A percentile compares a stretch with the other conserved stretches of the same genome.
These are phyloP conservation scores for Aspergillus neotritici DNA, from an alignment of 2,329 filamentous ascomycete genomes.

Conservation along the genomic window DNA sequence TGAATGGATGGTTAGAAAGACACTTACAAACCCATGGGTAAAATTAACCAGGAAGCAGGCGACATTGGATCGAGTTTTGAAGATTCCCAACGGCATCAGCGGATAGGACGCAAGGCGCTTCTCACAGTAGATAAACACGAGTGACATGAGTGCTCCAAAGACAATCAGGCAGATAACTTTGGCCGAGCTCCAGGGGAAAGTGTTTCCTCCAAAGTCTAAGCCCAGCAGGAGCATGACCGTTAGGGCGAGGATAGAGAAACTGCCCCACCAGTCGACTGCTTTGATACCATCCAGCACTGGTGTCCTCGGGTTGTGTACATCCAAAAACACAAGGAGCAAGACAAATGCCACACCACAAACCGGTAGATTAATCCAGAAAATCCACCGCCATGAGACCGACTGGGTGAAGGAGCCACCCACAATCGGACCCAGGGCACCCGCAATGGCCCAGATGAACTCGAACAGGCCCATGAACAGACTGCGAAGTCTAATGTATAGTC, in stretches of 20 bases:
- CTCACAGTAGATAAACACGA: slow-evolving; percentile 57
- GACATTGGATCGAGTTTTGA: slow-evolving; percentile 51
- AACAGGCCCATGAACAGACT: slow-evolving; percentile 48
- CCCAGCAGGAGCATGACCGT: slow-evolving; percentile 50
- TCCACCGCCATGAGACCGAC: slow-evolving; percentile 47
- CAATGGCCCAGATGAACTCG: slow-evolving; percentile 52
- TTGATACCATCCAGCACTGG: slow-evolving; percentile 45
- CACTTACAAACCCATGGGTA: slow-evolving; percentile 42
- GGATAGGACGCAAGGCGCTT: slow-evolving; percentile 59
- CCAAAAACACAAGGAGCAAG: slow-evolving; percentile 48
- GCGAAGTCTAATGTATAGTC: slow-evolving; percentile 30
- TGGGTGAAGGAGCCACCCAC: slow-evolving; percentile 48
- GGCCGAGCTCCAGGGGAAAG: slow-evolving; percentile 50
- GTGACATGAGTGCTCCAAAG: slow-evolving; percentile 45
- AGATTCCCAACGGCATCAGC: slow-evolving; percentile 62
- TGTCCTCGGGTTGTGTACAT: slow-evolving; percentile 52
- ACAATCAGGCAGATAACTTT: slow-evolving; percentile 53
- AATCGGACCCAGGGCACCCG: slow-evolving; percentile 49
- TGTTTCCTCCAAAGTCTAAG: slow-evolving; percentile 50
- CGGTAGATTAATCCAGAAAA: slow-evolving; percentile 53
- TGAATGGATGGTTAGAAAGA: neutral
- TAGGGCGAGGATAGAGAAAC: slow-evolving; percentile 46
- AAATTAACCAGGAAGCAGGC: slow-evolving; percentile 51
- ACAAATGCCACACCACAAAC: slow-evolving; percentile 46
- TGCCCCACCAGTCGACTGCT: slow-evolving; percentile 52